These are phyloP conservation scores for Aureobasidium sp. DNA, from an alignment of 2,329 filamentous ascomycete genomes.

Conservation along the genomic window DNA sequence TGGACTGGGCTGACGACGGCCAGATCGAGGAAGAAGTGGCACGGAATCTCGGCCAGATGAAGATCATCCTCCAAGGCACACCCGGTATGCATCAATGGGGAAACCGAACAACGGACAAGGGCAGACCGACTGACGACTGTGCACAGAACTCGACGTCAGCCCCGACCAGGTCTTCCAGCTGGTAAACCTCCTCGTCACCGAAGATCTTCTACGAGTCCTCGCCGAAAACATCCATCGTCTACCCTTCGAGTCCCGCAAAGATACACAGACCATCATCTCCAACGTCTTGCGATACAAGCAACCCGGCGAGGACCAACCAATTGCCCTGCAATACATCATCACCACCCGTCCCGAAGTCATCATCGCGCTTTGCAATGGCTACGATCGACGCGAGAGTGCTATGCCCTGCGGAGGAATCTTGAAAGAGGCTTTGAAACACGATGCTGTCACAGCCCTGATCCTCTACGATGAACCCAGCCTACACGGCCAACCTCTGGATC, in stretches of 20 bases:
- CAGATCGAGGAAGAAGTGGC: conserved; percentile 79
- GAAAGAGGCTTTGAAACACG: conserved; percentile 81
- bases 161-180: conserved; percentile 84
- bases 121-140: not conserved
- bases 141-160: conserved; percentile 68
- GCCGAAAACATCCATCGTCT: conserved; percentile 74
- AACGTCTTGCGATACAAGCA: conserved; percentile 88
- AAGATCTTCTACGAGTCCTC: conserved; percentile 79
- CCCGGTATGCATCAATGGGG: conserved; percentile 51
- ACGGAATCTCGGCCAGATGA: conserved; percentile 82
- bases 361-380: conserved; percentile 79
- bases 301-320: conserved; percentile 58
- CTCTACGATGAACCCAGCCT: conserved; percentile 79
- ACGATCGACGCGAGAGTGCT: conserved; percentile 82
- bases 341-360: conserved; percentile 79
- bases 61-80: conserved; percentile 84
- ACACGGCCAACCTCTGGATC: conserved; percentile 64
- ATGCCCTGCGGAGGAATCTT: conserved; percentile 85
- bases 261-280: conserved; percentile 90
- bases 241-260: conserved; percentile 93
- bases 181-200: conserved; percentile 73
- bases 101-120: not conserved
- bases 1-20: conserved; percentile 12
- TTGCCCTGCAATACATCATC: conserved; percentile 82
- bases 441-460: conserved; percentile 82